These are phyloP conservation scores for Alloteropsis angusta DNA, from an alignment of 202 grass and related monocot species.

Conservation along the genomic window DNA sequence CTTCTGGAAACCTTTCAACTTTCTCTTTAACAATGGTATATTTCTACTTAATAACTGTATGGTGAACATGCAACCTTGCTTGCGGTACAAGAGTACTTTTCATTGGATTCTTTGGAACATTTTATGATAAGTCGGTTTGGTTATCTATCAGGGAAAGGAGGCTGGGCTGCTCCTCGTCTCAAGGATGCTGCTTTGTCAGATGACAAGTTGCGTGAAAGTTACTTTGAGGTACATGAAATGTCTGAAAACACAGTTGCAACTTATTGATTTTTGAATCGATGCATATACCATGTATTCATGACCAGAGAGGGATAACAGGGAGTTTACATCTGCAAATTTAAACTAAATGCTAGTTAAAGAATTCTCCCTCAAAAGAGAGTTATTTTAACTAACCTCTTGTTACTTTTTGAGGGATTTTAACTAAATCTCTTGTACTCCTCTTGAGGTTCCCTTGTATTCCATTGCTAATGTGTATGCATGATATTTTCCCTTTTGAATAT, in stretches of 20 bases:
- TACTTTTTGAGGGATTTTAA: too few relatives aligned
- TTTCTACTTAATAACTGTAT: neutral
- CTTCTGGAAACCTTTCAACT: neutral
- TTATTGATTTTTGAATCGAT: neutral
- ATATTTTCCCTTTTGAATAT: neutral
- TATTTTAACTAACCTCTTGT: too few relatives aligned
- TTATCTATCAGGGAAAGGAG: conserved; percentile 60
- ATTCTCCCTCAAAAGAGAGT: neutral
- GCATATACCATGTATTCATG: neutral
- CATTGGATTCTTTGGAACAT: neutral
- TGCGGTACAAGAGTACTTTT: neutral
- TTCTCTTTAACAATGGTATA: conserved; percentile 1
- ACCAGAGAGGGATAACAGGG: too few relatives aligned
- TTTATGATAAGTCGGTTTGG: conserved; percentile 13
- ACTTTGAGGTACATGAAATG: conserved; percentile 59
- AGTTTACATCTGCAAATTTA: neutral
- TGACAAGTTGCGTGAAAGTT: conserved; percentile 66
- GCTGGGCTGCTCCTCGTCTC: conserved; percentile 76
- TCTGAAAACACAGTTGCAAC: neutral
- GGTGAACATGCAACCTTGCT: neutral
- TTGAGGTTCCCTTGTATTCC: too few relatives aligned
- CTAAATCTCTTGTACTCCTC: too few relatives aligned
- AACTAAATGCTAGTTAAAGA: neutral
- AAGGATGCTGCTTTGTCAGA: conserved; percentile 79
- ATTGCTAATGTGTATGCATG: too few relatives aligned